Evolutionary conservation across 768 basidiomycete genomes (phyloP).

Genomic region (Termitomyces sp.): DNA sequence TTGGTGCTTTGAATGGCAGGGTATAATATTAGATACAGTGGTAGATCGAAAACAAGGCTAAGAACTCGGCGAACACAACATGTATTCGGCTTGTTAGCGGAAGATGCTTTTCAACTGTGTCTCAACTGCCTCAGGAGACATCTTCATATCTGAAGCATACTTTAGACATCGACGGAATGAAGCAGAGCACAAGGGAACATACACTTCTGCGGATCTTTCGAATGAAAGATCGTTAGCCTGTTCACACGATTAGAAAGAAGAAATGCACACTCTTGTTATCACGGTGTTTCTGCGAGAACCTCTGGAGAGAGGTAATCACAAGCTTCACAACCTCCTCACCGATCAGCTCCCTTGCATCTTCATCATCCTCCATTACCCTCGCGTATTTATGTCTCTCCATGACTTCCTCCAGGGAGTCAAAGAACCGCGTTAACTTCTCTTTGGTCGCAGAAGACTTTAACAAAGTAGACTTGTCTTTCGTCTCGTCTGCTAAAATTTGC

Average conservation of each 20-base stretch:
- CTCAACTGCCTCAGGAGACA: conserved; percentile 72
- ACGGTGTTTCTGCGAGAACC: conserved; percentile 68
- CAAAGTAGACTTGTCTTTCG: conserved; percentile 50
- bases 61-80: neutral
- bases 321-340: conserved; percentile 74
- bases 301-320: conserved; percentile 68
- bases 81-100: conserved; percentile 16
- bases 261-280: conserved; percentile 70
- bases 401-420: conserved; percentile 75
- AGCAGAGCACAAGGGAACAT: conserved; percentile 19
- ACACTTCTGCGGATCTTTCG: conserved; percentile 69
- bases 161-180: conserved; percentile 8
- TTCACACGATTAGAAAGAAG: neutral
- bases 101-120: conserved; percentile 63
- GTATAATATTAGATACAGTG: neutral
- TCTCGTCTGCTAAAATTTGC: conserved; percentile 59
- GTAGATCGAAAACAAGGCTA: neutral
- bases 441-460: conserved; percentile 44
- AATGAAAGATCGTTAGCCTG: conserved; percentile 3
- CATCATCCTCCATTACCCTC: conserved; percentile 67
- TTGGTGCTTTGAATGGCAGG: neutral
- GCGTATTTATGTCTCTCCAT: conserved; percentile 69
- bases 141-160: conserved; percentile 61
- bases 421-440: conserved; percentile 81
- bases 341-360: conserved; percentile 49